Evolutionary conservation across 2,329 filamentous ascomycete species (phyloP), one percentile per base, ranked within the genome.

Genomic region (Metarhizium anisopliae): DNA sequence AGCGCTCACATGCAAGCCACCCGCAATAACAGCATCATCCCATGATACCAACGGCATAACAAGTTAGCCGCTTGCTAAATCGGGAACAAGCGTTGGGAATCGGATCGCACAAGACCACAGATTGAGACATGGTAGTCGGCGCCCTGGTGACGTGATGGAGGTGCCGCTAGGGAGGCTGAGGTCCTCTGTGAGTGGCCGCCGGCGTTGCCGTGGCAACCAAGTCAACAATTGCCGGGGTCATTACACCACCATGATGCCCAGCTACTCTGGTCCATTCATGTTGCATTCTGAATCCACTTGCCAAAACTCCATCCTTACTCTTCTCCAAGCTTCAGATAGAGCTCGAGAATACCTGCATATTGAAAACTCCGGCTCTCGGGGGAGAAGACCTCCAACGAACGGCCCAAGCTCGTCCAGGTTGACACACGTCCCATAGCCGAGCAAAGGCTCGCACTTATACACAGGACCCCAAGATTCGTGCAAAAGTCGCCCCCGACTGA

Each of bases 401-500:
- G 59, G 60, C 50, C 53, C 57, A 47, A 60, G 59, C 61, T 57
- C 60, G 59, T 55, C 57, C 3, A 25, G 4, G 45, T 56, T 62
- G 29, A 55, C 54, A 40, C 54, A 51, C 58, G 58, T 42, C 50
- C 45, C 54, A n/a, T 30, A 55, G 68, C 68, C 70, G 65, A 68
- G 66, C 55, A 61, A 25, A 67, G 68, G 69, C 68, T 62, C 64
- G 58, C 56, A 51, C 50, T 52, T 56, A 61, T 53, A 56, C 54
- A 56, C 54, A 56, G 54, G 49, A 54, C 49, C 54, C 49, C 36
- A 45, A 30, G 49, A 58, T 52, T 54, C 60, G 58, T 58, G 62
- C 63, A 62, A 65, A 71, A 71, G 72, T 74, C 75, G 66, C 66
- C 66, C 60, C 67, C 71, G 72, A 75, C 76, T 81, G 78, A 78